Conservation (phyloP, 1,284 basidiomycete species). For the Boletellus deceptivus region DNA sequence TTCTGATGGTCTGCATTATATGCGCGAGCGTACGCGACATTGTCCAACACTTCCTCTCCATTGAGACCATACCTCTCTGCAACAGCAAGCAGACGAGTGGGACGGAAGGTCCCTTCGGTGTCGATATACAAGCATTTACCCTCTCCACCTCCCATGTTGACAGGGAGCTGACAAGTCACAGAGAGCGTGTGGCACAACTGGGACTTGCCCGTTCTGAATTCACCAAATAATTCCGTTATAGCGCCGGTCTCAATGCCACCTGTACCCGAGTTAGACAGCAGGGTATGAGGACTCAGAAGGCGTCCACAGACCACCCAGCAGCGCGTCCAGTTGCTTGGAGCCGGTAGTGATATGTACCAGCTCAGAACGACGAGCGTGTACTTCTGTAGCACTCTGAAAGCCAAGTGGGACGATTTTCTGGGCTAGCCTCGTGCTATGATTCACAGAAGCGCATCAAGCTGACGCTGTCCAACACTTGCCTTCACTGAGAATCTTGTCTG, state of each 20-base stretch:
- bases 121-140: slow-evolving; percentile 99
- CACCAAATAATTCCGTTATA: slow-evolving; percentile 98
- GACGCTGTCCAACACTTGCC: slow-evolving; percentile 49
- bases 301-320: slow-evolving; percentile 77
- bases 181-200: slow-evolving; percentile 98
- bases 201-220: slow-evolving; percentile 98
- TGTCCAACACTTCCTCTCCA: slow-evolving; percentile 97
- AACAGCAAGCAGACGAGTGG: slow-evolving; percentile 90
- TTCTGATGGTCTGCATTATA: slow-evolving; percentile 99
- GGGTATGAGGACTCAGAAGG: slow-evolving; percentile 1
- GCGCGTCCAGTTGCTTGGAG: slow-evolving; percentile 92
- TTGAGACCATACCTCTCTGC: slow-evolving; percentile 95
- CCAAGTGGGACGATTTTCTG: slow-evolving; percentile 96
- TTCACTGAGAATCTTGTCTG: slow-evolving; percentile 93
- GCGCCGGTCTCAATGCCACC: slow-evolving; percentile 98
- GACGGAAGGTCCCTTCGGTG: slow-evolving; percentile 98
- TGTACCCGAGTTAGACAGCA: slow-evolving; percentile 32
- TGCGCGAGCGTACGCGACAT: slow-evolving; percentile 97
- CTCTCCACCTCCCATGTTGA: slow-evolving; percentile 98
- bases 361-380: slow-evolving; percentile 93
- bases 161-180: slow-evolving; percentile 96
- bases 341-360: slow-evolving; percentile 97
- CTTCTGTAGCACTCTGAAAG: slow-evolving; percentile 97
- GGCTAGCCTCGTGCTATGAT: slow-evolving; percentile 48
- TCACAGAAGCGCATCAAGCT: slow-evolving; percentile 6